Base-by-base conservation (phyloP, 176 grass and related monocot species). In the Rhynchospora tenuis region DNA sequence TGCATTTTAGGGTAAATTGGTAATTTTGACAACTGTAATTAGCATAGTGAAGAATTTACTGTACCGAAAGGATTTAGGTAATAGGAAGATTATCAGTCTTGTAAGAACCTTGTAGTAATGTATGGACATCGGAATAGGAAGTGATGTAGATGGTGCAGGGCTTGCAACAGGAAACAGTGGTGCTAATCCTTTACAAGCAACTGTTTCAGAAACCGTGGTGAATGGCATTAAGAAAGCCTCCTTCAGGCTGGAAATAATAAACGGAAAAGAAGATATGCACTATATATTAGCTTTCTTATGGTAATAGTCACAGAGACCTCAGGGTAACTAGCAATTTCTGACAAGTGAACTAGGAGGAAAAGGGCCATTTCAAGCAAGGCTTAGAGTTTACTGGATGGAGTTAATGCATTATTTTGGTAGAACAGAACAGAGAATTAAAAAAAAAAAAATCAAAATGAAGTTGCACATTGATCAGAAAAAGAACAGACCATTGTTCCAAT, bases 201-300 rank as follows among this genome's bases (percentile, higher is more conserved):
- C 87, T 86, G 94, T 88, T 42, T 91, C 90, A 62, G 92, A 98
- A 82, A 98, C 85, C n/a, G 87, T 89, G 48, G 84, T 91, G 85
- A 93, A 94, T 54, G 92, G 95, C 89, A 91, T 92, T 82, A 88
- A 86, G 84, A 98, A 93, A 88, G 89, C 92, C 84, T 93, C 92
- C 87, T 94, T 93, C 83, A 98, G 88, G 87, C 95, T 98, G 89
- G 81, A 91, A 84, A 55, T 44, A 64, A 26, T 62, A 50, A 66
- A 87, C 28, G 85, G 50, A 56, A 8, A 78, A 82, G 88, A 59
- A 16, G 14, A 31, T 83, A 79, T 72, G 52, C 45, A 62, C 45
- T 72, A 74, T 73, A 48, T 14, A 48, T 71, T 88, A 13, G 50
- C 58, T 22, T 60, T 22, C 52, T 54, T 73, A 65, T 59, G 12